Percentiles rank a stretch among this genome's conserved stretches.
Conservation (phyloP, 106 monocot genomes). For the Iris macrosiphon region DNA sequence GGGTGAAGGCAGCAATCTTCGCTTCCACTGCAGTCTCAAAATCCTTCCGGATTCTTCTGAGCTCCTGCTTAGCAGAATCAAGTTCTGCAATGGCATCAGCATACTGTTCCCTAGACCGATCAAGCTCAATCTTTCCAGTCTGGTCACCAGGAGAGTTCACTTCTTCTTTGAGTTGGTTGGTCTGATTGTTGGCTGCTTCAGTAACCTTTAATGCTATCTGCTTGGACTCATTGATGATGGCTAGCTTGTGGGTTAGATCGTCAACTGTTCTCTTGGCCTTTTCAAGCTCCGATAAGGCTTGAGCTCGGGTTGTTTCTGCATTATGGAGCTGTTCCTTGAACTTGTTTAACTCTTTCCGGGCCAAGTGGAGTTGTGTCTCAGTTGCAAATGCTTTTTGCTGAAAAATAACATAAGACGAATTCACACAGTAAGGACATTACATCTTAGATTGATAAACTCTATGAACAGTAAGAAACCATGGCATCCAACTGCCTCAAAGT, state of each 20-base stretch:
- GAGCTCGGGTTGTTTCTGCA: conserved; percentile 38
- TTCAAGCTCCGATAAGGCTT: conserved; percentile 45
- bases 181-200: conserved; percentile 36
- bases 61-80: conserved; percentile 56
- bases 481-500: too few species aligned
- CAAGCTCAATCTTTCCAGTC: conserved; percentile 31
- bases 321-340: conserved; percentile 44
- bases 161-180: conserved; percentile 28
- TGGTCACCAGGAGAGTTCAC: conserved; percentile 7
- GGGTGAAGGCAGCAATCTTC: conserved; percentile 39
- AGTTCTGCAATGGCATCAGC: conserved; percentile 36
- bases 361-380: conserved; percentile 54
- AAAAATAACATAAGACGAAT: neutral
- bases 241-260: conserved; percentile 30
- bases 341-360: conserved; percentile 52
- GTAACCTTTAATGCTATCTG: conserved; percentile 40
- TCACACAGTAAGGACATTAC: too few species aligned
- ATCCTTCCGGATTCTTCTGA: conserved; percentile 53
- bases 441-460: too few species aligned
- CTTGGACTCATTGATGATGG: conserved; percentile 41
- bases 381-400: conserved; percentile 35
- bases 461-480: too few species aligned
- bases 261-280: conserved; percentile 38
- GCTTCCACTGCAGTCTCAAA: conserved; percentile 43
- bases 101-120: conserved; percentile 43